Evolutionary conservation across 208 protist species (phyloP).

Genomic region (Vickermania ingenoplastis): DNA sequence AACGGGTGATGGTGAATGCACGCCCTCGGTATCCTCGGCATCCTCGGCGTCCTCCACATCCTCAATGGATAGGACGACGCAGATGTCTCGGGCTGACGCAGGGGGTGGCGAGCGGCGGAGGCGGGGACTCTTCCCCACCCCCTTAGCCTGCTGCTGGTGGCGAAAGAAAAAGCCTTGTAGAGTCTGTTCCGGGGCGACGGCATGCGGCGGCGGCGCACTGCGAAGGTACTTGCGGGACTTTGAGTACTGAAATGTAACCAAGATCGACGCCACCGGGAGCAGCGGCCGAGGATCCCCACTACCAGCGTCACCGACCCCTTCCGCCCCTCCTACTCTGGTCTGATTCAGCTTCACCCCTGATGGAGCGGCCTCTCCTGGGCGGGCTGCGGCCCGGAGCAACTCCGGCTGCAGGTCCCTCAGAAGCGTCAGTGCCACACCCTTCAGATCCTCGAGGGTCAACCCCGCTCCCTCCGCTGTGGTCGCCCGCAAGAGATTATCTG

Average conservation of each 20-base stretch:
- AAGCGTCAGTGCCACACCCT: background rate
- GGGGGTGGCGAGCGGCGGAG: no score
- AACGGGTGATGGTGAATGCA: no score
- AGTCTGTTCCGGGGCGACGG: background rate
- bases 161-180: slow-evolving; percentile 4
- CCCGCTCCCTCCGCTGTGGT: background rate
- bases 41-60: no score
- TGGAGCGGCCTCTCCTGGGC: background rate
- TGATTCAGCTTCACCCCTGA: background rate
- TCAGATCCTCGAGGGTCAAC: background rate
- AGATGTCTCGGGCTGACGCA: no score
- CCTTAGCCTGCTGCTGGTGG: no score
- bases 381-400: background rate
- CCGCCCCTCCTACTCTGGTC: no score
- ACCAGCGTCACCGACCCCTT: background rate
- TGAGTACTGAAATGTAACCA: background rate
- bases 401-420: background rate
- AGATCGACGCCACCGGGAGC: background rate
- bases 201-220: background rate
- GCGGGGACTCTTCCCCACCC: no score
- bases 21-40: no score
- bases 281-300: background rate
- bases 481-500: no score
- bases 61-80: no score
- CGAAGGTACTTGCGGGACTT: slow-evolving; percentile 1